Percentiles rank a stretch among this genome's conserved stretches.
Evolutionary conservation across 176 grass and related monocot genomes (phyloP).

Genomic region (Carex kokanica): DNA sequence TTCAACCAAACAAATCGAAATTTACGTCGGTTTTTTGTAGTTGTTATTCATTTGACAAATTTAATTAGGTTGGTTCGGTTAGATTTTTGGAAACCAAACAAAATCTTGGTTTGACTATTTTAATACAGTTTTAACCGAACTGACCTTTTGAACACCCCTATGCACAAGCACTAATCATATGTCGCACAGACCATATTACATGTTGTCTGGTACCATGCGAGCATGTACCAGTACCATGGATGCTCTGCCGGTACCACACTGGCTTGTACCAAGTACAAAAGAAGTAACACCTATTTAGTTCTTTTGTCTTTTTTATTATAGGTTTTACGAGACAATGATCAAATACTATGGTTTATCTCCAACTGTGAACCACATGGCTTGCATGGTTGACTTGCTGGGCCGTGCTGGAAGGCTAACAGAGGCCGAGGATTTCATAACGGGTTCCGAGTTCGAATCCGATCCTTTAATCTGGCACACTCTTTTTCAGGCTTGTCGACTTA

Average conservation of each 20-base stretch:
- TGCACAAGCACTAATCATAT: not conserved
- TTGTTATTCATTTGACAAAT: too few relatives aligned
- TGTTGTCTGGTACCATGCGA: too few relatives aligned
- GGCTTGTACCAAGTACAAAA: not conserved
- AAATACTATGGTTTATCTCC: slow-evolving; percentile 40
- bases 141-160: not conserved
- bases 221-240: too few relatives aligned
- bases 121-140: too few relatives aligned
- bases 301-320: slow-evolving; percentile 35
- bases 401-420: slow-evolving; percentile 47
- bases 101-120: too few relatives aligned
- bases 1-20: too few relatives aligned
- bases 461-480: slow-evolving; percentile 47
- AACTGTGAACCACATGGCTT: slow-evolving; percentile 40
- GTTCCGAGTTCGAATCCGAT: slow-evolving; percentile 42
- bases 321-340: slow-evolving; percentile 58
- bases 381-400: slow-evolving; percentile 70
- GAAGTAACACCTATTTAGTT: not conserved
- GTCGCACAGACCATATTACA: not conserved
- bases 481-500: slow-evolving; percentile 51
- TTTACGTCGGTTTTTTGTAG: too few relatives aligned
- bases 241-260: not conserved
- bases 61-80: too few relatives aligned
- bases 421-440: slow-evolving; percentile 55
- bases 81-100: too few relatives aligned